These are phyloP conservation scores for Teratosphaeria gauchensis DNA, from an alignment of 2,329 filamentous ascomycete genomes.

Conservation along the genomic window DNA sequence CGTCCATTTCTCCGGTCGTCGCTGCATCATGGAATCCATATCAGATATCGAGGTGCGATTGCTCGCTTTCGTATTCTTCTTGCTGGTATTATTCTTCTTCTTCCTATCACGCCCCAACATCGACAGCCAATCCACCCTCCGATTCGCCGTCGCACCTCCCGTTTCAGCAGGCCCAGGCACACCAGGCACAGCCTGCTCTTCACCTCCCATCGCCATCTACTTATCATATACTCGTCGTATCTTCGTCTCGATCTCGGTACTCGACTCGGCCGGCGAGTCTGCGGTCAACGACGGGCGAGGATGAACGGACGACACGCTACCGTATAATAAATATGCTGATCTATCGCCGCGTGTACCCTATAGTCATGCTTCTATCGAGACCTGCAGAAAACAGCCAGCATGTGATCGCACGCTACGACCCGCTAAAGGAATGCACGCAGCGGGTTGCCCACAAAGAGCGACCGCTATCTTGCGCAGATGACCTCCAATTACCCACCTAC, in stretches of 20 bases:
- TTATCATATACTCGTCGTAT: neutral
- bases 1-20: constrained; percentile 36
- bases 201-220: neutral
- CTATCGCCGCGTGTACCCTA: neutral
- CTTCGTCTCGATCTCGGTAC: neutral
- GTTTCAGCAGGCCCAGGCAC: neutral
- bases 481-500: neutral
- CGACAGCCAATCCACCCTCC: neutral
- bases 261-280: neutral
- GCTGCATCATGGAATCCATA: neutral
- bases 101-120: neutral
- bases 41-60: neutral
- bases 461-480: neutral
- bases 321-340: neutral
- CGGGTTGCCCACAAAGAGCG: neutral
- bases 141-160: neutral
- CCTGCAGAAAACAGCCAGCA: neutral
- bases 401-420: neutral
- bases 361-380: neutral
- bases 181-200: neutral
- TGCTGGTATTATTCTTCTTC: neutral
- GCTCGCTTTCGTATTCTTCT: neutral
- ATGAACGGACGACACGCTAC: neutral
- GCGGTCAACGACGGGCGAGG: neutral
- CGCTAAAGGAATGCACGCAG: neutral